Conservation (phyloP, 208 protist species). For the Wallacemonas rigidus region DNA sequence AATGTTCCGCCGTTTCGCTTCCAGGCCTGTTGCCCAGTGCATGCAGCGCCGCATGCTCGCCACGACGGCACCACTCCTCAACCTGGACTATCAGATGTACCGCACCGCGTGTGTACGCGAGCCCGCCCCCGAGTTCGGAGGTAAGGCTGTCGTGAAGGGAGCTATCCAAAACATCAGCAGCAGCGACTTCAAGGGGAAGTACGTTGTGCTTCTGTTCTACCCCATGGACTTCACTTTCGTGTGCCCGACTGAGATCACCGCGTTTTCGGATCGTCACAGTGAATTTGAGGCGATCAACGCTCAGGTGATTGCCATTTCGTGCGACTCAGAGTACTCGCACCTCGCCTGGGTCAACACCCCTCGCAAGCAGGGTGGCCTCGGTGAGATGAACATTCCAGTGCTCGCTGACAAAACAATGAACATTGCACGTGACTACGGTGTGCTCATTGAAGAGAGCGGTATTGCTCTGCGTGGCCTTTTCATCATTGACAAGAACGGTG, state of each 20-base stretch:
- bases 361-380: constrained; percentile 96
- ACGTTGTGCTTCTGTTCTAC: constrained; percentile 96
- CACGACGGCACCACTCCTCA: constrained; percentile 56
- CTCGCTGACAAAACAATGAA: constrained; percentile 95
- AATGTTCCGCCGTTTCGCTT: constrained; percentile 70
- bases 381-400: constrained; percentile 96
- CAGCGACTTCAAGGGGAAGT: constrained; percentile 93
- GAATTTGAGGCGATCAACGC: constrained; percentile 93
- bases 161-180: constrained; percentile 93
- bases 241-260: constrained; percentile 97
- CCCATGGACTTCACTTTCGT: constrained; percentile 98
- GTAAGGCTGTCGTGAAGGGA: constrained; percentile 94
- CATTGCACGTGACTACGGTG: constrained; percentile 94
- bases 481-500: constrained; percentile 95
- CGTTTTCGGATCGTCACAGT: constrained; percentile 90
- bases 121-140: constrained; percentile 89
- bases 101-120: constrained; percentile 82
- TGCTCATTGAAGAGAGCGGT: constrained; percentile 90
- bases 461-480: constrained; percentile 93
- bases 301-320: constrained; percentile 92
- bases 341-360: constrained; percentile 96
- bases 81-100: constrained; percentile 85
- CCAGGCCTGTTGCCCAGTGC: constrained; percentile 18
- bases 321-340: constrained; percentile 95
- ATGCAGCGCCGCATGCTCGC: constrained; percentile 44